Evolutionary conservation across 805 yeast species (phyloP), one percentile per base, ranked within the genome.

Genomic region (Blastobotrys peoriensis): DNA sequence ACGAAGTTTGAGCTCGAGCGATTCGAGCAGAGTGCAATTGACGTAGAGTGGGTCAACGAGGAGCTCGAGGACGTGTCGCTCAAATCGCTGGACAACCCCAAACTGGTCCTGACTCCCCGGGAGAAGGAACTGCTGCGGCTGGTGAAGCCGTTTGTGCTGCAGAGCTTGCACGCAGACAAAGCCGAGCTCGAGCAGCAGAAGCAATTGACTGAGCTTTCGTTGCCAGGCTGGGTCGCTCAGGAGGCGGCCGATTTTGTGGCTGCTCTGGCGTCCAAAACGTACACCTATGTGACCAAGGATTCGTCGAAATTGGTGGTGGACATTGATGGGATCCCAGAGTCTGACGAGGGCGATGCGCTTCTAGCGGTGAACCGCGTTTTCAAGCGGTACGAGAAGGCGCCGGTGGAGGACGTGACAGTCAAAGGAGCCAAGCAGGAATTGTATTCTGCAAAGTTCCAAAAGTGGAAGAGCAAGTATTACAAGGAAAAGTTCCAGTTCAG

Each of bases 401-500:
- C 54, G 1, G 55, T 60, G 10, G 45, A 43, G 18, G 53, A 51
- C 20, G 51, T 47, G 9, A 55, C 54, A 20, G 46, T 34, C 2
- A 47, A 43, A 57, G 70, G 68, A 21, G 64, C 62, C 62, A 77
- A 74, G 50, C 79, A 81, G 51, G 75, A 75, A 44, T 65, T 86
- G 27, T 86, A 91, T 62, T 78, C 81, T 55, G 71, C 74, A 28
- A 85, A 86, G 60, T 89, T 89, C 58, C 72, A 76, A 45, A 63
- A 68, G 30, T 93, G 97, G 95, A 89, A 88, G 64, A 81, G 83
- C 57, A 63, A 72, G n/a, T 93, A 93, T 61, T 93, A 93, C 64
- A 74, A 76, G 49, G 77, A 78, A n/a, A 93, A 93, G 60, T 70
- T 93, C 49, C 78, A 76, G 2, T 86, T 86, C 50, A 71, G 81